Percentiles rank a stretch among this genome's conserved stretches.
Evolutionary conservation across 2,329 filamentous ascomycete genomes (phyloP).

Genomic region (Botryotinia convoluta): DNA sequence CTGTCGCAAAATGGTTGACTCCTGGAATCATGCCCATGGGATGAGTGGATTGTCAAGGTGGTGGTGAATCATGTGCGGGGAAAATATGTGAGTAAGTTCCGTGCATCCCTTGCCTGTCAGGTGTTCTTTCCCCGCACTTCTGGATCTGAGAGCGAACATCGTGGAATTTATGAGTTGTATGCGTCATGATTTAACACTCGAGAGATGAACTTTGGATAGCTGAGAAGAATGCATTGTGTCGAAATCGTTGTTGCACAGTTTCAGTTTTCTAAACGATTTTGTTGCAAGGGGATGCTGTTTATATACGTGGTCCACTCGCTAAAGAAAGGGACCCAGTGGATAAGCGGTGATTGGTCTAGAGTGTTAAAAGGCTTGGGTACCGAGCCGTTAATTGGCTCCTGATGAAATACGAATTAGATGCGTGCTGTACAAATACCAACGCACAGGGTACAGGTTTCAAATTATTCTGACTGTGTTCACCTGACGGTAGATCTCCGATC

Average conservation of each 20-base stretch:
- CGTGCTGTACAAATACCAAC: conserved; percentile 11
- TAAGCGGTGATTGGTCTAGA: conserved; percentile 10
- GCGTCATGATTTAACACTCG: not conserved
- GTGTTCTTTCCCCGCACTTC: conserved; percentile 12
- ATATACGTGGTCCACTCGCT: conserved; percentile 21
- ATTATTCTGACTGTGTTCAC: not conserved
- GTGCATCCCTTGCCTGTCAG: conserved; percentile 15
- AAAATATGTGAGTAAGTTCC: conserved; percentile 11
- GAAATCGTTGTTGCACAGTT: not conserved
- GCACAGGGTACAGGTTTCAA: conserved; percentile 4
- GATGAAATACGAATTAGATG: not conserved
- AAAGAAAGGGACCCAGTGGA: conserved; percentile 11
- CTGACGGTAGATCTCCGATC: not conserved
- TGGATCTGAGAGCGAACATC: not conserved
- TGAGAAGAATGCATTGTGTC: conserved; percentile 6
- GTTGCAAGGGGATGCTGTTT: conserved; percentile 11
- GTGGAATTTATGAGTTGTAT: not conserved
- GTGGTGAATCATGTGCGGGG: conserved; percentile 19
- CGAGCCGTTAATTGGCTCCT: not conserved
- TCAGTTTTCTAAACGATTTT: conserved; percentile 3
- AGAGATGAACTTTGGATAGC: not conserved
- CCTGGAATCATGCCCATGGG: conserved; percentile 11
- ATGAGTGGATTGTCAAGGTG: conserved; percentile 1
- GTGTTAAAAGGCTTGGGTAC: not conserved
- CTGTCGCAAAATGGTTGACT: not conserved